These are phyloP conservation scores for Borealophlyctis nickersoniae DNA, from an alignment of 192 early-diverging fungal genomes.

Conservation along the genomic window DNA sequence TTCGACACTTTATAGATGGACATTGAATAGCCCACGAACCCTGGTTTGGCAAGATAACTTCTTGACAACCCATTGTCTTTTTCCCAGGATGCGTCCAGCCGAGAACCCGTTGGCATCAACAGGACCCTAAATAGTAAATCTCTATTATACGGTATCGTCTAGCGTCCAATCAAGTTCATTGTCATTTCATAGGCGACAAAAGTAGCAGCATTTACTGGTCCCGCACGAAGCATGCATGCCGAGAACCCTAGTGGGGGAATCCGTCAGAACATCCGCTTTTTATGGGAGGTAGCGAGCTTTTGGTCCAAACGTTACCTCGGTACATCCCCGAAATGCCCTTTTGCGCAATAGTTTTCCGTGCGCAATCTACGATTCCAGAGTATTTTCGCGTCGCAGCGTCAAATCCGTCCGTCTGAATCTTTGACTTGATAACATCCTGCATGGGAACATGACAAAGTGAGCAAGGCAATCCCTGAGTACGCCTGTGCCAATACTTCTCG, in stretches of 20 bases:
- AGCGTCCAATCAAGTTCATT: constrained; percentile 53
- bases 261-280: neutral
- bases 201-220: constrained; percentile 89
- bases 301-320: constrained; percentile 42
- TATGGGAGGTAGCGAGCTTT: constrained; percentile 17
- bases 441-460: too few species aligned
- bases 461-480: too few species aligned
- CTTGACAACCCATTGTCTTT: too few species aligned
- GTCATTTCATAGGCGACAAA: constrained; percentile 85
- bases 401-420: constrained; percentile 91
- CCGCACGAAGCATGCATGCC: constrained; percentile 86
- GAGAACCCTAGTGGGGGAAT: constrained; percentile 34
- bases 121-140: neutral
- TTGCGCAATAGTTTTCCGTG: constrained; percentile 66
- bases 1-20: too few species aligned
- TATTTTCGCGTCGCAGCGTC: constrained; percentile 62
- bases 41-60: too few species aligned
- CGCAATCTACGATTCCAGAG: constrained; percentile 73
- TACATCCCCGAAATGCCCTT: constrained; percentile 88
- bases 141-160: neutral
- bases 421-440: constrained; percentile 89
- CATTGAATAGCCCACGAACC: too few species aligned
- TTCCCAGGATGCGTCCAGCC: too few species aligned
- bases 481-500: neutral
- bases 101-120: too few species aligned